Conservation (phyloP, 108 stramenopile species). For the Aurantiochytrium sp. region DNA sequence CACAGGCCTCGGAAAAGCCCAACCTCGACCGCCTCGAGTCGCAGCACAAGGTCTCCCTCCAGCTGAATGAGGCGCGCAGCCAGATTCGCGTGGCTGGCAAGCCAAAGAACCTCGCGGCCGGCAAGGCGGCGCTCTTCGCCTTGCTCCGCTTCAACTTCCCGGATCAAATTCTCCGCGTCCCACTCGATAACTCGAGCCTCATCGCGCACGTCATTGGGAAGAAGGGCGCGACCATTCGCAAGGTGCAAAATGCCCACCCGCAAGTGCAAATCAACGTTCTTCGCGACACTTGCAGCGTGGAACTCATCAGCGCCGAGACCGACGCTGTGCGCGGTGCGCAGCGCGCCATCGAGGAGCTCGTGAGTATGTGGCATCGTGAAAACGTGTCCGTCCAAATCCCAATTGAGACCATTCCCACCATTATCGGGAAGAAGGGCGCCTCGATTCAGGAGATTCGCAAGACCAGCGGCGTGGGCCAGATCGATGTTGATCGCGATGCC, state of each 20-base stretch:
- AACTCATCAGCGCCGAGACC: not conserved
- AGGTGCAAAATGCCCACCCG: not conserved
- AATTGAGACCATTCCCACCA: not conserved
- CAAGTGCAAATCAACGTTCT: not conserved
- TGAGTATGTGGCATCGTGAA: not conserved
- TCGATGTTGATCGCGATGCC: not conserved
- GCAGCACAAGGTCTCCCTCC: not conserved
- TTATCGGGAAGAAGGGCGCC: constrained; percentile 1
- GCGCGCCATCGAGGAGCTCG: not conserved
- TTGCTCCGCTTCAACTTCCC: not conserved
- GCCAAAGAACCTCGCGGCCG: not conserved
- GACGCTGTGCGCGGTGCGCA: not conserved
- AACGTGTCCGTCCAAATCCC: not conserved
- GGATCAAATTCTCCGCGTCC: not conserved
- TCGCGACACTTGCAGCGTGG: not conserved
- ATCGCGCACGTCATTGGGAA: not conserved
- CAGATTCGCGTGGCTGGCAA: not conserved
- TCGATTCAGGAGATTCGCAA: not conserved
- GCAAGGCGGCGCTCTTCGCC: not conserved
- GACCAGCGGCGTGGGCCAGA: not conserved
- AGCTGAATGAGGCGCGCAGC: not conserved
- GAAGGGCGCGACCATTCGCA: not conserved
- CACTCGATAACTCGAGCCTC: not conserved
- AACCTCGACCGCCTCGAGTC: not conserved
- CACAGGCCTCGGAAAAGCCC: not conserved